A percentile compares a stretch with the other conserved stretches of the same genome.
These are phyloP conservation scores for Iris macrosiphon DNA, from an alignment of 106 monocot species.

Conservation along the genomic window DNA sequence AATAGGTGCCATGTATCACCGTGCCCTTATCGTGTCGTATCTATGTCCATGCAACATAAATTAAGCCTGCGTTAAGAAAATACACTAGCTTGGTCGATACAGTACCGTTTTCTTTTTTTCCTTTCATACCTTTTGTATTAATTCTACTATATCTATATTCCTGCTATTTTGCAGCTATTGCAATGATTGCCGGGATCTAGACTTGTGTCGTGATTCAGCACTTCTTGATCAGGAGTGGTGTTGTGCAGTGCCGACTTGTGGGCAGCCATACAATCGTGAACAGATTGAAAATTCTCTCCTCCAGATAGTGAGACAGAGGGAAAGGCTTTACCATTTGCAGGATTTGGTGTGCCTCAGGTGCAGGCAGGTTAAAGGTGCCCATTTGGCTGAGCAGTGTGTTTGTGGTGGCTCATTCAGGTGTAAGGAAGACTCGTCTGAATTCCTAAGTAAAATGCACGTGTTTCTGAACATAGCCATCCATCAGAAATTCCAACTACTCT, in stretches of 20 bases:
- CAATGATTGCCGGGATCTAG: conserved; percentile 94
- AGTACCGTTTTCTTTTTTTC: too few species aligned
- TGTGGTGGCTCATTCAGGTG: conserved; percentile 83
- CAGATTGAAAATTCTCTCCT: conserved; percentile 82
- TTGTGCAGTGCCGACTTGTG: conserved; percentile 57
- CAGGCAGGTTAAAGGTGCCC: conserved; percentile 69
- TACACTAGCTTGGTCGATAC: too few species aligned
- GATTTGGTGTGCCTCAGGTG: conserved; percentile 82
- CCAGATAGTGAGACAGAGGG: conserved; percentile 85
- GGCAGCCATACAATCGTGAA: conserved; percentile 72
- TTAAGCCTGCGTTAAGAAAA: too few species aligned
- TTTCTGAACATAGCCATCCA: conserved; percentile 39
- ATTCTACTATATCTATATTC: too few species aligned
- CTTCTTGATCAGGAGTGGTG: conserved; percentile 68
- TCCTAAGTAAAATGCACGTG: conserved; percentile 63
- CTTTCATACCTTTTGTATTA: too few species aligned
- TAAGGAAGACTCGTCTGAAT: conserved; percentile 40
- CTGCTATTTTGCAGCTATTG: conserved; percentile 56
- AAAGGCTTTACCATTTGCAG: conserved; percentile 86
- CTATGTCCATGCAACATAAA: too few species aligned
- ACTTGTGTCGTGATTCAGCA: conserved; percentile 52
- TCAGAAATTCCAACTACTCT: conserved; percentile 66
- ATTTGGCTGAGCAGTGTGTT: conserved; percentile 68
- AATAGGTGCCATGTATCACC: too few species aligned
- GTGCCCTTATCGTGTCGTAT: too few species aligned